A percentile compares a stretch with the other conserved stretches of the same genome.
These are phyloP conservation scores for Colletotrichum limetticola DNA, from an alignment of 2,329 filamentous ascomycete species.

Conservation along the genomic window DNA sequence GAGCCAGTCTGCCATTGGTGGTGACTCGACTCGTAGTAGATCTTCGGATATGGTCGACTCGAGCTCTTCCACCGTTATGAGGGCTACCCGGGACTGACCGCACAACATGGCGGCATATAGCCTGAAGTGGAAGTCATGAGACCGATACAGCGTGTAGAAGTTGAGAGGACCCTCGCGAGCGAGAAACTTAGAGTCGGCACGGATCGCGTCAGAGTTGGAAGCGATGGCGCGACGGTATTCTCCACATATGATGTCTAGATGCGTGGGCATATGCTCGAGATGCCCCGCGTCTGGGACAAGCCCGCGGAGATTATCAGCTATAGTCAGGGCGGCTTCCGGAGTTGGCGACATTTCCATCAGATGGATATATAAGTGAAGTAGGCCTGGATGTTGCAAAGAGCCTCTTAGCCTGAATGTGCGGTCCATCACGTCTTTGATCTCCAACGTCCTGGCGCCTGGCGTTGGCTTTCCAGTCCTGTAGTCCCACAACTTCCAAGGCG, in stretches of 20 bases:
- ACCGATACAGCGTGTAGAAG: constrained; percentile 82
- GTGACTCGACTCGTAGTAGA: constrained; percentile 71
- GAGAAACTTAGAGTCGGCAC: constrained; percentile 75
- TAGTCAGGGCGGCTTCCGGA: constrained; percentile 70
- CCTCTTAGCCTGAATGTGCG: constrained; percentile 61
- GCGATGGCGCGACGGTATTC: constrained; percentile 75
- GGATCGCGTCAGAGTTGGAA: constrained; percentile 74
- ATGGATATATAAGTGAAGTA: constrained; percentile 82
- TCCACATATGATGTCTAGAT: constrained; percentile 79
- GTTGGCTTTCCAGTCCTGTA: constrained; percentile 43
- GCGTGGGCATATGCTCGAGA: constrained; percentile 80
- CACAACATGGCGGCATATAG: constrained; percentile 85
- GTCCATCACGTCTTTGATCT: constrained; percentile 47
- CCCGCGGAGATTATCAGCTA: constrained; percentile 70
- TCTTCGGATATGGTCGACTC: constrained; percentile 72
- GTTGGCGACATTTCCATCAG: constrained; percentile 80
- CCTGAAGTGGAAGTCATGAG: constrained; percentile 79
- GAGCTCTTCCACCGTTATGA: constrained; percentile 69
- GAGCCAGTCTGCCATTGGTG: constrained; percentile 83
- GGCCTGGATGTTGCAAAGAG: constrained; percentile 70
- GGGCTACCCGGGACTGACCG: constrained; percentile 69
- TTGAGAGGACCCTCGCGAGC: constrained; percentile 68
- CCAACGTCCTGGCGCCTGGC: constrained; percentile 35
- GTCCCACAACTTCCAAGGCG: constrained; percentile 59
- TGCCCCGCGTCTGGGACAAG: constrained; percentile 78